These are phyloP conservation scores for Xylariaceae sp. DNA, from an alignment of 2,329 filamentous ascomycete species.

Conservation along the genomic window DNA sequence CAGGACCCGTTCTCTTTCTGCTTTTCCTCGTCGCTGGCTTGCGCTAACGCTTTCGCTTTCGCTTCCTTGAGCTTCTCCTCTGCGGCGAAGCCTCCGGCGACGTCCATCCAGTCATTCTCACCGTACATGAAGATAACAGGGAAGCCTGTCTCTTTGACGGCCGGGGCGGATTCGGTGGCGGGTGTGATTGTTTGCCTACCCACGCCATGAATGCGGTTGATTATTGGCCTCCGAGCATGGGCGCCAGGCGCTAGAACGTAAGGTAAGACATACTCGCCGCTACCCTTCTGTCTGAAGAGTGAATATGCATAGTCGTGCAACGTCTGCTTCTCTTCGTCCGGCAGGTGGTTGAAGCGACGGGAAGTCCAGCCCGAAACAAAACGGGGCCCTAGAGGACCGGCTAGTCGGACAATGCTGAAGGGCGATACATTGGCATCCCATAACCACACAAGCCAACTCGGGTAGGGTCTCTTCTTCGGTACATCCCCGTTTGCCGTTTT, in stretches of 20 bases:
- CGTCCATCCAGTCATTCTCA: slow-evolving; percentile 98
- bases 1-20: slow-evolving; percentile 71
- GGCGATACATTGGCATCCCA: slow-evolving; percentile 98
- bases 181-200: slow-evolving; percentile 62
- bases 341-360: slow-evolving; percentile 85
- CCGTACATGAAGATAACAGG: slow-evolving; percentile 95
- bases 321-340: slow-evolving; percentile 70
- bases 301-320: slow-evolving; percentile 93
- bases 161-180: slow-evolving; percentile 32
- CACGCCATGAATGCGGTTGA: slow-evolving; percentile 79
- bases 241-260: slow-evolving; percentile 93
- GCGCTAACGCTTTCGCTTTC: slow-evolving; percentile 54
- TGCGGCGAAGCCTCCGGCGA: slow-evolving; percentile 75
- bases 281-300: slow-evolving; percentile 86
- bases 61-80: slow-evolving; percentile 73
- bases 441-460: slow-evolving; percentile 84
- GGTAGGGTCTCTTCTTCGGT: slow-evolving; percentile 54
- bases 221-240: slow-evolving; percentile 81
- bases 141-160: slow-evolving; percentile 57
- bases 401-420: slow-evolving; percentile 83
- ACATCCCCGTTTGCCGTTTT: slow-evolving; percentile 32
- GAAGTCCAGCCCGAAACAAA: slow-evolving; percentile 94
- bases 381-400: slow-evolving; percentile 83
- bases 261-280: slow-evolving; percentile 87
- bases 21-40: slow-evolving; percentile 64